Conservation (phyloP, 2,329 filamentous ascomycete genomes). For the Thielaviopsis ethacetica region DNA sequence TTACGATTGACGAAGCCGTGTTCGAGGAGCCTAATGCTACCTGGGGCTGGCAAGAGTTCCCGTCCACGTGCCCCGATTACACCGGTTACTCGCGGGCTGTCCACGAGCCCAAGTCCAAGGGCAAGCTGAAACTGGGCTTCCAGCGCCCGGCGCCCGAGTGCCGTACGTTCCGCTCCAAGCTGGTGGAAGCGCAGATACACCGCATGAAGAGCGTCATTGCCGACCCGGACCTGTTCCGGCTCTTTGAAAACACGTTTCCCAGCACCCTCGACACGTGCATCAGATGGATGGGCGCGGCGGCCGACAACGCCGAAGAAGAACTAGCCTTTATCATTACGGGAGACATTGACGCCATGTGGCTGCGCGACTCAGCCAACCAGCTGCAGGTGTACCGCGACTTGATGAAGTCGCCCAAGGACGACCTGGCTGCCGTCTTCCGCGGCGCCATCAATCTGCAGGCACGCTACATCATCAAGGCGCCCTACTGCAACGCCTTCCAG, state of each 20-base stretch:
- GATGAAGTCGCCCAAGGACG: constrained; percentile 31
- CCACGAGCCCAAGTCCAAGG: constrained; percentile 60
- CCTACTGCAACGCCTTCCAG: constrained; percentile 86
- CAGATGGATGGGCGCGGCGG: constrained; percentile 52
- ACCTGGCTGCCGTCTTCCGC: constrained; percentile 50
- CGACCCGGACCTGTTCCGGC: constrained; percentile 51
- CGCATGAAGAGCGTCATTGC: constrained; percentile 24
- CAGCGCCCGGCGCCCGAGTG: constrained; percentile 63
- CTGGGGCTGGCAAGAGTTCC: constrained; percentile 3
- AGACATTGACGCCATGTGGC: constrained; percentile 77
- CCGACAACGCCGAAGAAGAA: constrained; percentile 33
- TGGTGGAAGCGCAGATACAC: constrained; percentile 11
- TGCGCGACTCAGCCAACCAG: constrained; percentile 68
- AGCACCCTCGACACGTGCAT: constrained; percentile 74
- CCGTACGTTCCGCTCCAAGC: constrained; percentile 40
- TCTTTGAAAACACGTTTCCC: constrained; percentile 73
- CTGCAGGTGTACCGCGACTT: constrained; percentile 51
- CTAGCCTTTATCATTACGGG: constrained; percentile 71
- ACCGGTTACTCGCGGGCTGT: constrained; percentile 1
- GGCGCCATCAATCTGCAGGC: constrained; percentile 58
- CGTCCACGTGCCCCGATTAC: constrained; percentile 8
- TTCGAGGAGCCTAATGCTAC: background rate
- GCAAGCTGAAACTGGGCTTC: constrained; percentile 59
- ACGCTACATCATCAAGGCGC: constrained; percentile 48
- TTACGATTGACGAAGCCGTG: background rate